Conservation (phyloP, 306 rosid species). For the Lablab purpureus region DNA sequence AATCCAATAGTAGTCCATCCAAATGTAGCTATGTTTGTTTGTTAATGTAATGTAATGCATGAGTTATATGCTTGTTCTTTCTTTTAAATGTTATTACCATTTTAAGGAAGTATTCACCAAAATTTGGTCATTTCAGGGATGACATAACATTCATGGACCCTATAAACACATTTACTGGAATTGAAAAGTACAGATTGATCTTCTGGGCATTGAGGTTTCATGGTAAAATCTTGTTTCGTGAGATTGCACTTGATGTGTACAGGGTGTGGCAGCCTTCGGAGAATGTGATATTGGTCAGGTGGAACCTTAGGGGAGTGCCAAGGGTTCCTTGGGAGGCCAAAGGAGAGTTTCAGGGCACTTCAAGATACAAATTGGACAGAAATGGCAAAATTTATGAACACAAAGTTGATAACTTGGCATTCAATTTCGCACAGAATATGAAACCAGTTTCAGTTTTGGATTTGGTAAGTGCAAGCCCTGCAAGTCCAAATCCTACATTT, state of each 20-base stretch:
- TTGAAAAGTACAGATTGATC: constrained; percentile 87
- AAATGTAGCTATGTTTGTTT: neutral
- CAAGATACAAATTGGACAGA: constrained; percentile 80
- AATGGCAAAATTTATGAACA: constrained; percentile 93
- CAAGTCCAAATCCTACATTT: constrained; percentile 89
- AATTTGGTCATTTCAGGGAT: constrained; percentile 69
- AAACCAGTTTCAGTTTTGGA: constrained; percentile 86
- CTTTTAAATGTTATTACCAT: neutral
- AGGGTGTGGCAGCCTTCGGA: constrained; percentile 97
- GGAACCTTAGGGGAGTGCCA: constrained; percentile 92
- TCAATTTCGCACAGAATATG: constrained; percentile 75
- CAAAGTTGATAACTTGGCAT: constrained; percentile 88
- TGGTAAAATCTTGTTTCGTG: constrained; percentile 79
- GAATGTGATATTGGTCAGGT: constrained; percentile 83
- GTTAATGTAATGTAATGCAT: neutral
- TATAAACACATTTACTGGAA: constrained; percentile 82
- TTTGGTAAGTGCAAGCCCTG: constrained; percentile 84
- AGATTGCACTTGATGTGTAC: constrained; percentile 77
- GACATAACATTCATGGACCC: constrained; percentile 87
- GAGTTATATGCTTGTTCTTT: constrained; percentile 1
- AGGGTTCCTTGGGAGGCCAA: constrained; percentile 93
- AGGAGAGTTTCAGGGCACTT: constrained; percentile 97
- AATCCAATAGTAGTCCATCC: neutral
- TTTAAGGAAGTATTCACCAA: constrained; percentile 15
- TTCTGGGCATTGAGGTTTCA: constrained; percentile 97